Conservation (phyloP, 2,329 filamentous ascomycete species). For the Aspergillus sp. region DNA sequence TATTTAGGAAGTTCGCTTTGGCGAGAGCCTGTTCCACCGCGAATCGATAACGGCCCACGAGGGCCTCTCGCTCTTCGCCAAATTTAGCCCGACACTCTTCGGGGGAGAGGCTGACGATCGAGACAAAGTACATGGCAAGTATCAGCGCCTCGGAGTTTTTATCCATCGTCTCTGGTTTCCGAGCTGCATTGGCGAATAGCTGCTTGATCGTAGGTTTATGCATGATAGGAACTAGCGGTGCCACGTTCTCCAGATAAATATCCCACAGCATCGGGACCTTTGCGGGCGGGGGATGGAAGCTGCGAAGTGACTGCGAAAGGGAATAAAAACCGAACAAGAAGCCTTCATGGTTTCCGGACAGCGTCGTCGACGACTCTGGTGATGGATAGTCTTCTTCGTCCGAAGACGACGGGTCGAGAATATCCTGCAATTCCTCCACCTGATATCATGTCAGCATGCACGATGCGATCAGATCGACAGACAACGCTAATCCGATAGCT, state of each 20-base stretch:
- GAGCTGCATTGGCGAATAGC: constrained; percentile 51
- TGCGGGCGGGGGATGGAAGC: constrained; percentile 55
- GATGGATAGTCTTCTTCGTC: constrained; percentile 57
- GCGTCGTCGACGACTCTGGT: constrained; percentile 39
- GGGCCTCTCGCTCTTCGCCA: constrained; percentile 51
- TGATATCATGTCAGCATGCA: constrained; percentile 23
- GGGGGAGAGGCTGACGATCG: constrained; percentile 45
- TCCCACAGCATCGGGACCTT: constrained; percentile 57
- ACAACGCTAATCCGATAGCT: background rate
- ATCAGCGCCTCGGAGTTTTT: constrained; percentile 58
- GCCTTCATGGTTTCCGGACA: constrained; percentile 52
- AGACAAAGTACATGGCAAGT: constrained; percentile 63
- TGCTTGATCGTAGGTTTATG: constrained; percentile 57
- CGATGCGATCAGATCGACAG: background rate
- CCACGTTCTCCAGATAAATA: constrained; percentile 61
- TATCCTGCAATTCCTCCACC: constrained; percentile 63
- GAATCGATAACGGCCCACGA: constrained; percentile 60
- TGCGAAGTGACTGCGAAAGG: constrained; percentile 54
- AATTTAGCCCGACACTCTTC: constrained; percentile 46
- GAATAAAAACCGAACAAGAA: constrained; percentile 63
- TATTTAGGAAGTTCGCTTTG: constrained; percentile 61
- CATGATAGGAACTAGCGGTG: constrained; percentile 60
- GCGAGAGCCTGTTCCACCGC: constrained; percentile 64
- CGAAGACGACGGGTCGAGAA: constrained; percentile 58
- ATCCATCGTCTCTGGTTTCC: constrained; percentile 50